These are phyloP conservation scores for Chaetomium strumarium DNA, from an alignment of 2,329 filamentous ascomycete genomes.

Conservation along the genomic window DNA sequence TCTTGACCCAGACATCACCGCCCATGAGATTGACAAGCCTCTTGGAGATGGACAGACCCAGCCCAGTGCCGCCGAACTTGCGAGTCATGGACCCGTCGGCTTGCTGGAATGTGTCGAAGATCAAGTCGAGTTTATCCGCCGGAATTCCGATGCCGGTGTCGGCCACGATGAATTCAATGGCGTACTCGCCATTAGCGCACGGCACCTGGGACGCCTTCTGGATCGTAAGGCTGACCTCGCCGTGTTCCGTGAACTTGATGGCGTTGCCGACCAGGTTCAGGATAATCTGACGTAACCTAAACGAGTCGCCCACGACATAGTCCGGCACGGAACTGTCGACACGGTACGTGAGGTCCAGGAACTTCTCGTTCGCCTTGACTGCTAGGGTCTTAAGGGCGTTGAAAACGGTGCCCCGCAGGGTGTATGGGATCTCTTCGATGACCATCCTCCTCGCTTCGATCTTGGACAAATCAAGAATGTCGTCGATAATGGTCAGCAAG, in stretches of 20 bases:
- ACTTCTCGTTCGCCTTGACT: constrained; percentile 96
- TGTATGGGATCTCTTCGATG: constrained; percentile 96
- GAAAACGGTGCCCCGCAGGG: constrained; percentile 88
- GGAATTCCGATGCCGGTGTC: constrained; percentile 97
- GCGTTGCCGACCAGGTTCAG: constrained; percentile 96
- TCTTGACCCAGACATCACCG: constrained; percentile 93
- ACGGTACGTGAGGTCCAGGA: constrained; percentile 84
- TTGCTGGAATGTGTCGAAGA: constrained; percentile 99
- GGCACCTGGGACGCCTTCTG: constrained; percentile 60
- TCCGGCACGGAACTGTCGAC: constrained; percentile 92
- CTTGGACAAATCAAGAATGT: constrained; percentile 68
- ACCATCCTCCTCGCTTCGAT: constrained; percentile 97
- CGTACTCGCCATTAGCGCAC: constrained; percentile 70
- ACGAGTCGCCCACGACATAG: constrained; percentile 92
- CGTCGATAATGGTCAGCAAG: constrained; percentile 92
- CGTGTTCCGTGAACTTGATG: constrained; percentile 97
- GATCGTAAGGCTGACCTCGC: constrained; percentile 93
- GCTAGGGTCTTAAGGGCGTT: constrained; percentile 94
- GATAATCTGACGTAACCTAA: constrained; percentile 93
- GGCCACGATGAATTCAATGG: constrained; percentile 90
- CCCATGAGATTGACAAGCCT: constrained; percentile 93
- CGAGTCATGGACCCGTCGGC: constrained; percentile 94
- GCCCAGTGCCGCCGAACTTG: constrained; percentile 90
- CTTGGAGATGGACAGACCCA: constrained; percentile 92
- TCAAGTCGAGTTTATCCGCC: constrained; percentile 88